phyloP scores from a whole-genome alignment of 768 basidiomycete species.

The Tulasnella sp. region DNA sequence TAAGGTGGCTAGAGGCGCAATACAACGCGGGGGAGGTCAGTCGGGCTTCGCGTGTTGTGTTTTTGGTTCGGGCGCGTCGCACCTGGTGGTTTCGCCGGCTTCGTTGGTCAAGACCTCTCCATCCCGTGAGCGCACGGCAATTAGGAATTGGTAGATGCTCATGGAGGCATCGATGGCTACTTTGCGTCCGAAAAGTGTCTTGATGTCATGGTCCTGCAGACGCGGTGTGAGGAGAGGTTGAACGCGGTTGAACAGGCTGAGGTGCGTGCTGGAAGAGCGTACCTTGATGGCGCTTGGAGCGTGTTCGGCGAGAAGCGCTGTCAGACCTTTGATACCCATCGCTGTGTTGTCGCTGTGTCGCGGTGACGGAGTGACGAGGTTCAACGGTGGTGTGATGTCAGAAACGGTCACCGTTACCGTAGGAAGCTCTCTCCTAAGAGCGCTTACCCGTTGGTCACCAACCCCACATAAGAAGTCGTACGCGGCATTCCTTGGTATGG shows the following conservation, averaged over 20 bases:
- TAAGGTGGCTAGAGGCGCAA: conserved; percentile 56
- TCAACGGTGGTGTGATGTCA: too few relatives aligned
- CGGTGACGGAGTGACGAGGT: too few relatives aligned
- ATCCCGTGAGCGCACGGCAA: conserved; percentile 91
- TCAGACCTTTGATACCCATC: conserved; percentile 98
- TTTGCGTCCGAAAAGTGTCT: conserved; percentile 94
- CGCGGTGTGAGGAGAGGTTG: not conserved
- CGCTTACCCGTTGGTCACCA: too few relatives aligned
- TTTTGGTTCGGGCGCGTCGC: conserved; percentile 8
- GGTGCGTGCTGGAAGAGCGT: not conserved
- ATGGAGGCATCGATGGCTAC: conserved; percentile 98
- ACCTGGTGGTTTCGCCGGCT: conserved; percentile 90
- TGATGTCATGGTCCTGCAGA: conserved; percentile 74
- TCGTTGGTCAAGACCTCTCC: conserved; percentile 96
- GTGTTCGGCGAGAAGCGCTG: conserved; percentile 75
- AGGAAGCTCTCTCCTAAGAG: too few relatives aligned
- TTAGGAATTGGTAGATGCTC: conserved; percentile 96
- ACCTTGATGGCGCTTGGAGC: conserved; percentile 69
- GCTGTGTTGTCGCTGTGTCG: too few relatives aligned
- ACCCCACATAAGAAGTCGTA: too few relatives aligned
- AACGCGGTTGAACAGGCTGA: not conserved
- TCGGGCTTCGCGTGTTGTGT: not conserved
- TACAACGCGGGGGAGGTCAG: not conserved
- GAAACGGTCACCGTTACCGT: too few relatives aligned
- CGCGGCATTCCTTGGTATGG: too few relatives aligned